Evolutionary conservation across 2,329 filamentous ascomycete genomes (phyloP), one percentile per base, ranked within the genome.

Genomic region (Hymenoscyphus salicellus): DNA sequence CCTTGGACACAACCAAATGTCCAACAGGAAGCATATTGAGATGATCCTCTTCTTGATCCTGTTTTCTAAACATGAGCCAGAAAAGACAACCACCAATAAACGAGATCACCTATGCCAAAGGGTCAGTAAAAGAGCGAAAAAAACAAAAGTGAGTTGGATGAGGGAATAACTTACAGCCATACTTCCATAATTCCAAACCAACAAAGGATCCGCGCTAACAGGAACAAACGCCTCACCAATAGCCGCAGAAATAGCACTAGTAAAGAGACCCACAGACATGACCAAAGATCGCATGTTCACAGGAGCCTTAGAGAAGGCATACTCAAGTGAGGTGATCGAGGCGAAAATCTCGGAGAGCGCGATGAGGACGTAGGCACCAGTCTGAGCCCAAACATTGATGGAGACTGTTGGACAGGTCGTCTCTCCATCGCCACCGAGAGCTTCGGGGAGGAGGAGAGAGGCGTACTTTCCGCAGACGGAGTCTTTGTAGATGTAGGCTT

Each of bases 261-360:
- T 91, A 79, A 90, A 88, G 46, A 92, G 81, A 73, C 87, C 87
- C 71, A 92, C 80, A 23, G 85, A 84, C 76, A 84, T 82, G 71
- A 93, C 89, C n/a, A 93, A 81, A 1, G 87, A 90, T 69, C 89
- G 88, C 90, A 93, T 93, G 79, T 92, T 92, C 72, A 84, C 86
- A 30, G 90, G 90, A 0, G 89, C 89, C 76, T 91, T 91, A 72
- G 88, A 89, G 77, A 87, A 91, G n/a, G 88, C 89, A 69, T 91
- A 91, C 74, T 91, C 89, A 11, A 90, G 82, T 66, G 86, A 85
- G 0, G 89, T 90, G 66, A 91, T 86, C 11, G 85, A 88, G 57
- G 85, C 84, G 71, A 88, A 84, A 63, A 88, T 86, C 72, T 86
- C 84, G 2, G 82, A 84, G 66, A 86, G 79, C 66, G 80, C 84